Evolutionary conservation across 805 yeast genomes (phyloP), one percentile per base, ranked within the genome.

Genomic region (Pichia nanzhaoensis): DNA sequence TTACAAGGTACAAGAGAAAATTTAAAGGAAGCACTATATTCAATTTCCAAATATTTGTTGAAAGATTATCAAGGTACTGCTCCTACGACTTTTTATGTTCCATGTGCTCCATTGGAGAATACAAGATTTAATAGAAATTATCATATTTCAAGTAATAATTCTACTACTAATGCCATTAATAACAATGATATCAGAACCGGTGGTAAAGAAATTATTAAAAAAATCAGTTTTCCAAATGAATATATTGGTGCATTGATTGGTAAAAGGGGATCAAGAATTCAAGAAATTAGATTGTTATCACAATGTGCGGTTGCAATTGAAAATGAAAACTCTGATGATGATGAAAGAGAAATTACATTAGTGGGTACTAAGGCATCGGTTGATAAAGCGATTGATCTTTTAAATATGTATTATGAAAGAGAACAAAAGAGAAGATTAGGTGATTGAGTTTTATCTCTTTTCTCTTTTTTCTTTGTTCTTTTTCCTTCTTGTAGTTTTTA

Each of bases 191-290:
- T 46, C 41, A 46, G 52, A 30, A 45, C 40, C 32, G 51, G 51
- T 18, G 59, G 61, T 35, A 59, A 54, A 46, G 59, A 66, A 42
- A 51, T 52, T 31, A 54, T 76, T 6, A 73, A 74, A 36, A 63
- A 71, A 3, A 66, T 79, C 17, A 68, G 75, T 24, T 83, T 87
- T 59, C 87, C 95, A 33, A 81, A 83, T 53, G 86, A 80, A 49
- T 80, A 80, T 67, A 95, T 89, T 37, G 96, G 96, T 36, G 91
- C 95, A 41, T 71, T 89, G 44, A 86, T 89, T 55, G 96, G 96
- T 48, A 82, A 83, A 54, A 80, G 82, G 52, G 96, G 96, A 34
- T 69, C 85, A 24, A 77, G 95, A 65, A 87, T 89, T 53, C 93
- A 84, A 62, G 95, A 89, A 50, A 82, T 89, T 41, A 75, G 96